phyloP scores from a whole-genome alignment of 148 eudicot species.

The Chenopodium formosanum region DNA sequence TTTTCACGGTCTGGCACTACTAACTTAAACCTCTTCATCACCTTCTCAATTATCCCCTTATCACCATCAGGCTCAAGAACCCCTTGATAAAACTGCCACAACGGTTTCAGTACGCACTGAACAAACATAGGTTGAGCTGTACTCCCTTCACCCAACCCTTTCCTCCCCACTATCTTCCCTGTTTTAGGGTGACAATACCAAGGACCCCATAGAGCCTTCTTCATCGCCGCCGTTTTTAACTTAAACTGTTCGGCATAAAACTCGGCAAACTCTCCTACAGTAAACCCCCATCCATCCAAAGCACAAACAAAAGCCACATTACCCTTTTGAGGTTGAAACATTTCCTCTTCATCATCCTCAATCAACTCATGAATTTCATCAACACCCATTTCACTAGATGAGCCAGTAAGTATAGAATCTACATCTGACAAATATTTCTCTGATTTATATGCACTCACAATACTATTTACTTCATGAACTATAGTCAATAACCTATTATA shows the following conservation, averaged over 20 bases:
- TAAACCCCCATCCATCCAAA: constrained; percentile 94
- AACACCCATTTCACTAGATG: constrained; percentile 42
- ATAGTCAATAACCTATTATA: constrained; percentile 69
- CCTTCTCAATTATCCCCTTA: constrained; percentile 60
- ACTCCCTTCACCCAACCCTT: constrained; percentile 51
- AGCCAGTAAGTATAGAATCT: constrained; percentile 68
- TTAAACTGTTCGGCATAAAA: constrained; percentile 72
- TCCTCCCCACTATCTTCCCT: constrained; percentile 68
- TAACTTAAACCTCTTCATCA: constrained; percentile 62
- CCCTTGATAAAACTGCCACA: constrained; percentile 76
- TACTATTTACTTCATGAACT: constrained; percentile 87
- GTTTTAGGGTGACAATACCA: constrained; percentile 70
- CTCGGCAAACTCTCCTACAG: constrained; percentile 73
- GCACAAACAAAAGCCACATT: constrained; percentile 94
- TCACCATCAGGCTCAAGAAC: constrained; percentile 65
- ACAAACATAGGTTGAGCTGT: constrained; percentile 84
- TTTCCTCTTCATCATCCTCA: constrained; percentile 88
- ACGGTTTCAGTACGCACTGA: constrained; percentile 76
- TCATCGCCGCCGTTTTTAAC: constrained; percentile 46
- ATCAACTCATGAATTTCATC: constrained; percentile 54
- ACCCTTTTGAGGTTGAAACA: constrained; percentile 91
- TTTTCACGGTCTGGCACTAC: constrained; percentile 69
- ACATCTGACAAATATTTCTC: constrained; percentile 95
- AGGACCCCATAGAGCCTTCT: constrained; percentile 86
- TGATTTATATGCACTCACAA: constrained; percentile 75